phyloP scores from a whole-genome alignment of 1,139 yeast species.

The Magnusiomyces tetraspermus region DNA sequence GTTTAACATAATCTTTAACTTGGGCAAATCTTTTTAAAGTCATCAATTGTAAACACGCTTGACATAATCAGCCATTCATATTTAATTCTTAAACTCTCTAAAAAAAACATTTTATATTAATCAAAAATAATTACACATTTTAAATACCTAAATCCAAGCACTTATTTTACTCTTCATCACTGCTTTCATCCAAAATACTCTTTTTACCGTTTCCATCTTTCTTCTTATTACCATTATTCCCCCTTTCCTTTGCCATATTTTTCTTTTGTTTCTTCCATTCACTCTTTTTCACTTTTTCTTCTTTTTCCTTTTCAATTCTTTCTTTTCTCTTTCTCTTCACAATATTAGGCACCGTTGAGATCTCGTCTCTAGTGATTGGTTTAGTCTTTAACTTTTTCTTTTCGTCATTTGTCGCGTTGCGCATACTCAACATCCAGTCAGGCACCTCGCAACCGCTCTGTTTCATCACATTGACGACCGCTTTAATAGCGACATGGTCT shows the following conservation, averaged over 20 bases:
- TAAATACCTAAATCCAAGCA: neutral
- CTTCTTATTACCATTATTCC: conserved; percentile 9
- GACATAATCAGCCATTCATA: too few relatives aligned
- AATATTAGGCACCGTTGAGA: conserved; percentile 77
- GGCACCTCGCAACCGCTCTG: conserved; percentile 73
- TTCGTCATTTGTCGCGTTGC: conserved; percentile 59
- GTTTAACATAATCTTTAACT: too few relatives aligned
- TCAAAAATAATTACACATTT: too few relatives aligned
- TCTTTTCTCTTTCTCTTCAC: conserved; percentile 56
- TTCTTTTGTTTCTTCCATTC: conserved; percentile 9
- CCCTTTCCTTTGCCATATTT: neutral
- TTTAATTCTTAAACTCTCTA: too few relatives aligned
- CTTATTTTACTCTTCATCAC: neutral
- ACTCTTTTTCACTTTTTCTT: conserved; percentile 55
- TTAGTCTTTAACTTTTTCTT: conserved; percentile 55
- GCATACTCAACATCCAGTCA: conserved; percentile 69
- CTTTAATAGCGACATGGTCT: conserved; percentile 65
- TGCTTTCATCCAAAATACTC: neutral
- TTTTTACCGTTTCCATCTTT: neutral
- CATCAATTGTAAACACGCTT: too few relatives aligned
- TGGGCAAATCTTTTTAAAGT: too few relatives aligned
- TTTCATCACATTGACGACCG: conserved; percentile 88
- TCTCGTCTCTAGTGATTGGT: conserved; percentile 57
- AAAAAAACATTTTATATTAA: too few relatives aligned
- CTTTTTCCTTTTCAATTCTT: conserved; percentile 65